These are phyloP conservation scores for Aphanomyces cochlioides DNA, from an alignment of 352 stramenopile genomes.

Conservation along the genomic window DNA sequence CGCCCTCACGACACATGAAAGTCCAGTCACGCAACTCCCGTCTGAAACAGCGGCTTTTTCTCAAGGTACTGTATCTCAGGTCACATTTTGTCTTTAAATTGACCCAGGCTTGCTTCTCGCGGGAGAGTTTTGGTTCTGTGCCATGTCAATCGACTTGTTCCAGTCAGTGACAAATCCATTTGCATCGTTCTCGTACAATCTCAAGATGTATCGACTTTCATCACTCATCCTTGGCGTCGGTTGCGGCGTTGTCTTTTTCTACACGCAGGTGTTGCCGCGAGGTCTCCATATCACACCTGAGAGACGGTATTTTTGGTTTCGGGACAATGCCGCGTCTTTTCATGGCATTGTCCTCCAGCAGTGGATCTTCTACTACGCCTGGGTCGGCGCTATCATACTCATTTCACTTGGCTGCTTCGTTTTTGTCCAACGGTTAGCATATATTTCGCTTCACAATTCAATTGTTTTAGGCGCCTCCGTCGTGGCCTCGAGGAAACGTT, in stretches of 20 bases:
- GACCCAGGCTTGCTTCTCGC: constrained; percentile 58
- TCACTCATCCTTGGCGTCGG: constrained; percentile 64
- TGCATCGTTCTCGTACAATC: constrained; percentile 82
- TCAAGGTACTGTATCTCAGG: constrained; percentile 1
- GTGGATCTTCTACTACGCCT: constrained; percentile 80
- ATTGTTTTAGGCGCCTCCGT: constrained; percentile 41
- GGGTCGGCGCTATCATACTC: constrained; percentile 70
- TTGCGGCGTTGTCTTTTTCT: constrained; percentile 59
- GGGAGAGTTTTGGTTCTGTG: constrained; percentile 88
- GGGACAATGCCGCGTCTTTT: constrained; percentile 53
- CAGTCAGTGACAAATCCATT: constrained; percentile 88
- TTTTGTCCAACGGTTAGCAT: constrained; percentile 54
- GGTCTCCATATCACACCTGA: constrained; percentile 14
- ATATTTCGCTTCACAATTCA: constrained; percentile 9
- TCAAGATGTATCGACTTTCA: constrained; percentile 81
- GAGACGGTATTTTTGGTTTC: constrained; percentile 72
- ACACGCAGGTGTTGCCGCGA: not conserved
- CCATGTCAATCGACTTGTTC: constrained; percentile 84
- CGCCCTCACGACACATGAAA: constrained; percentile 38
- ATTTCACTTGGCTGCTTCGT: constrained; percentile 67
- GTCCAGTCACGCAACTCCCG: constrained; percentile 26
- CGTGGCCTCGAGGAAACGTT: constrained; percentile 82
- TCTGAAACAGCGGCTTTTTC: constrained; percentile 53
- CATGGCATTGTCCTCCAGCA: constrained; percentile 76
- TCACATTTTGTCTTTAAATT: not conserved